Evolutionary conservation across 768 basidiomycete species (phyloP), one percentile per base, ranked within the genome.

Genomic region (Mycena indigotica): DNA sequence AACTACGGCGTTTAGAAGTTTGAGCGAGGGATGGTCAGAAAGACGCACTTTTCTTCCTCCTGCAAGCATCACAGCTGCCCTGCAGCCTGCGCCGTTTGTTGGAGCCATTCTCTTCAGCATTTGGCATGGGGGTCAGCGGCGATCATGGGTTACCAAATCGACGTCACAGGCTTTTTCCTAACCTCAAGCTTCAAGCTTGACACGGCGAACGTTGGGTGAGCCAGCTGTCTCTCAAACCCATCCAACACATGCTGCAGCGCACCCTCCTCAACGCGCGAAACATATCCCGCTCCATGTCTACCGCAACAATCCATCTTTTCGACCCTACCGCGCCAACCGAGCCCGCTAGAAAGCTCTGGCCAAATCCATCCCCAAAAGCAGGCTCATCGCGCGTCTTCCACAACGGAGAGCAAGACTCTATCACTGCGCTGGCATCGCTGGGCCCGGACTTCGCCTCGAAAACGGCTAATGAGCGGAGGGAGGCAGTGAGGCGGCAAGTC

Each of bases 331-430:
- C 55, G 57, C 72, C 70, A 5, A 66, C 75, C 16, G 52, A 63
- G 35, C 60, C 69, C 17, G 63, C 66, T 12, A 68, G 70, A 23
- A 59, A 78, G 52, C 73, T 88, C 28, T 90, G 87, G 87, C 60
- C 76, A 0, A 53, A 70, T 1, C 80, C 82, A 1, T 75, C 73
- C n/a, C 77, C 87, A 0, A 82, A 84, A 65, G 82, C 77, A 4
- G 88, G 87, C 6, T 84, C 86, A 0, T 81, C 85, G 1, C 81
- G 86, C 50, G 75, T 84, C 4, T 87, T 90, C 70, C 89, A 82
- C 73, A 81, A 82, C 53, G 65, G 71, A 12, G 65, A 61, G 13
- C 77, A 77, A 53, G 70, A 24, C 8, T 48, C 25, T 10, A 26
- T 85, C 44, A 81, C 85, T 1, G 77, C 84, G 0, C 69, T 89